Percentiles rank a stretch among this genome's conserved stretches.
These are phyloP conservation scores for Xylaria palmicola DNA, from an alignment of 495 filamentous ascomycete species.

Conservation along the genomic window DNA sequence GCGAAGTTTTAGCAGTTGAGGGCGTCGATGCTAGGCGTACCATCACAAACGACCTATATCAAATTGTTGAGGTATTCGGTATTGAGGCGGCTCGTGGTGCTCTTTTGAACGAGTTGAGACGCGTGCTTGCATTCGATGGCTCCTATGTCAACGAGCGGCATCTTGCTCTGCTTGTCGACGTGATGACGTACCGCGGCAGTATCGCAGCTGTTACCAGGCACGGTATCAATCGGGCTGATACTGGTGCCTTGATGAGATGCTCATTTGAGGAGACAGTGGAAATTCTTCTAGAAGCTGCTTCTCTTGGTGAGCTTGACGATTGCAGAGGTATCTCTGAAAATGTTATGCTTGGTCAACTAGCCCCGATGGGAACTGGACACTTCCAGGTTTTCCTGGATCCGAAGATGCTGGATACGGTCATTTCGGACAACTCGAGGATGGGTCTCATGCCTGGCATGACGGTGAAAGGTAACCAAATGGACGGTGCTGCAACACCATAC, in stretches of 20 bases:
- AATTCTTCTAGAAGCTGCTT: conserved; percentile 92
- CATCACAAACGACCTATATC: conserved; percentile 91
- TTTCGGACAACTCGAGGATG: conserved; percentile 82
- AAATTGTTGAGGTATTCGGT: conserved; percentile 89
- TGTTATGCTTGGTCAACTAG: conserved; percentile 95
- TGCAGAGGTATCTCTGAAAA: conserved; percentile 98
- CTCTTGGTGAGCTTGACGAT: conserved; percentile 91
- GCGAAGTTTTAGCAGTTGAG: conserved; percentile 76
- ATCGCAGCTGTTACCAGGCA: conserved; percentile 96
- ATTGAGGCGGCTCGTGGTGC: conserved; percentile 90
- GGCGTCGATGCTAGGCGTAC: conserved; percentile 90
- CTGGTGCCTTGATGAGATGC: conserved; percentile 97
- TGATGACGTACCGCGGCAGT: conserved; percentile 93
- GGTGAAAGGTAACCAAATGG: conserved; percentile 67
- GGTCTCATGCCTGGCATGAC: conserved; percentile 73
- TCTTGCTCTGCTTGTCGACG: conserved; percentile 91
- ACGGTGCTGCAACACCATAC: conserved; percentile 92
- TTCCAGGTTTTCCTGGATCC: conserved; percentile 91
- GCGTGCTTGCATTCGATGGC: conserved; percentile 93
- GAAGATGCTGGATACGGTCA: conserved; percentile 90
- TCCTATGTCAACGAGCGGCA: conserved; percentile 99
- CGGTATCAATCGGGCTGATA: conserved; percentile 97
- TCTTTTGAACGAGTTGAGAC: conserved; percentile 80
- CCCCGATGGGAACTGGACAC: conserved; percentile 93
- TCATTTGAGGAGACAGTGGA: conserved; percentile 99